Percentiles rank a stretch among this genome's conserved stretches.
Evolutionary conservation across 2,329 filamentous ascomycete species (phyloP).

Genomic region (Fusarium secorum): DNA sequence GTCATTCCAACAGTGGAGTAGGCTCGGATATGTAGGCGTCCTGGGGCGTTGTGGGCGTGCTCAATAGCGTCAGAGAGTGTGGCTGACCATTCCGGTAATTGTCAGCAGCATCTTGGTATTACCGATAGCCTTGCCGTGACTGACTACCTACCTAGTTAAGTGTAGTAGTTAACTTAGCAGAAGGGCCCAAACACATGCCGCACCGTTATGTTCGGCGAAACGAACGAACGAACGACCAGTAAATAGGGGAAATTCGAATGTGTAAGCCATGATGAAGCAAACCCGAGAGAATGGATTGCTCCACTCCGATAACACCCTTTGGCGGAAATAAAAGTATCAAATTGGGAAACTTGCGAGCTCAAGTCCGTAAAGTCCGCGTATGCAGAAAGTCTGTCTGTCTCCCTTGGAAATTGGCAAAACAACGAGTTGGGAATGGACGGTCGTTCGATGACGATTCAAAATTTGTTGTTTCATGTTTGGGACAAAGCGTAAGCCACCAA

Average conservation of each 20-base stretch:
- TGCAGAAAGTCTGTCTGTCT: not conserved
- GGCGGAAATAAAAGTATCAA: slow-evolving; percentile 15
- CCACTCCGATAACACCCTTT: slow-evolving; percentile 19
- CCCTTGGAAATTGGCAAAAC: slow-evolving; percentile 17
- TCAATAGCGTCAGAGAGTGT: slow-evolving; percentile 14
- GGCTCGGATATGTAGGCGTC: slow-evolving; percentile 23
- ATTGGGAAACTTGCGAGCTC: slow-evolving; percentile 1
- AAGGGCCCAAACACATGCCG: not conserved
- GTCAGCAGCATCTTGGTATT: slow-evolving; percentile 3
- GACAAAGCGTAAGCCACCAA: slow-evolving; percentile 21
- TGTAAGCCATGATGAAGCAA: slow-evolving; percentile 11
- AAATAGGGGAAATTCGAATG: slow-evolving; percentile 11
- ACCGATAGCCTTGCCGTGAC: slow-evolving; percentile 16
- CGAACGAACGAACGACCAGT: not conserved
- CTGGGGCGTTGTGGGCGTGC: not conserved
- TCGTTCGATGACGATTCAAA: slow-evolving; percentile 4
- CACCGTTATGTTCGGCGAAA: slow-evolving; percentile 11
- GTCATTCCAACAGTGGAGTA: slow-evolving; percentile 33
- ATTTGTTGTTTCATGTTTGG: slow-evolving; percentile 5
- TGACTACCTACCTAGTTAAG: not conserved
- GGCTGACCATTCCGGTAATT: slow-evolving; percentile 10
- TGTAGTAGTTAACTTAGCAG: not conserved
- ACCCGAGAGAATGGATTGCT: slow-evolving; percentile 25
- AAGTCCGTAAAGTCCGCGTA: slow-evolving; percentile 3
- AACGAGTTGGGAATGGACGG: not conserved